Evolutionary conservation across 2,329 filamentous ascomycete genomes (phyloP).

Genomic region (Fusarium avenaceum): DNA sequence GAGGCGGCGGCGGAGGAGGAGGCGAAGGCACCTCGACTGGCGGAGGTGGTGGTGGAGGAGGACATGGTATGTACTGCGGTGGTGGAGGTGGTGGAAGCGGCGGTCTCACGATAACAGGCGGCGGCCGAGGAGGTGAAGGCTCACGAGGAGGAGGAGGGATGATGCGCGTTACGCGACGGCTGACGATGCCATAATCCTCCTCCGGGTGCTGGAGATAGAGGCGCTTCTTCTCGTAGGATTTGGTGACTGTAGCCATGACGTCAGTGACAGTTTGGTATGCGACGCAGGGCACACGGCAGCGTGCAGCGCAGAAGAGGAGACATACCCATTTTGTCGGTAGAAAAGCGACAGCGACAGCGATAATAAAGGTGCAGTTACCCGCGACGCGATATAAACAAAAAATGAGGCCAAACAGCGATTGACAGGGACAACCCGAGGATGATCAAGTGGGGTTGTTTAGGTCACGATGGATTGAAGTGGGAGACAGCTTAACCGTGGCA

Average conservation of each 20-base stretch:
- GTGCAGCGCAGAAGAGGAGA: constrained; percentile 16
- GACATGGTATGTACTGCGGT: constrained; percentile 28
- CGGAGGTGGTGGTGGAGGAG: constrained; percentile 32
- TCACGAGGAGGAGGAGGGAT: constrained; percentile 51
- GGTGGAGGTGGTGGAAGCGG: constrained; percentile 46
- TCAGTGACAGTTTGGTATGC: constrained; percentile 42
- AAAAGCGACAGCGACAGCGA: neutral
- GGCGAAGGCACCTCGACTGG: constrained; percentile 24
- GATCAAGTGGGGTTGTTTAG: constrained; percentile 30
- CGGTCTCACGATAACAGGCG: constrained; percentile 37
- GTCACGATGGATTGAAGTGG: constrained; percentile 29
- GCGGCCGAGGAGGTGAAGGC: constrained; percentile 51
- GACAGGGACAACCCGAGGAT: constrained; percentile 22
- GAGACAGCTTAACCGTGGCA: constrained; percentile 28
- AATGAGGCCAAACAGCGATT: constrained; percentile 8
- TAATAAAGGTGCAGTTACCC: constrained; percentile 25
- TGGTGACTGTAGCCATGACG: constrained; percentile 47
- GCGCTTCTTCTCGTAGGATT: constrained; percentile 57
- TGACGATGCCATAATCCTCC: constrained; percentile 55
- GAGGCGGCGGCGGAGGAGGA: constrained; percentile 31
- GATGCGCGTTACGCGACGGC: constrained; percentile 56
- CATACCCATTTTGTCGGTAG: constrained; percentile 45
- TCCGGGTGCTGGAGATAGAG: constrained; percentile 59
- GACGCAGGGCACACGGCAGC: constrained; percentile 21
- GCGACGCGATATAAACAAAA: constrained; percentile 16